Evolutionary conservation across 495 filamentous ascomycete genomes (phyloP), one percentile per base, ranked within the genome.

Genomic region (Penicillium turbatum): DNA sequence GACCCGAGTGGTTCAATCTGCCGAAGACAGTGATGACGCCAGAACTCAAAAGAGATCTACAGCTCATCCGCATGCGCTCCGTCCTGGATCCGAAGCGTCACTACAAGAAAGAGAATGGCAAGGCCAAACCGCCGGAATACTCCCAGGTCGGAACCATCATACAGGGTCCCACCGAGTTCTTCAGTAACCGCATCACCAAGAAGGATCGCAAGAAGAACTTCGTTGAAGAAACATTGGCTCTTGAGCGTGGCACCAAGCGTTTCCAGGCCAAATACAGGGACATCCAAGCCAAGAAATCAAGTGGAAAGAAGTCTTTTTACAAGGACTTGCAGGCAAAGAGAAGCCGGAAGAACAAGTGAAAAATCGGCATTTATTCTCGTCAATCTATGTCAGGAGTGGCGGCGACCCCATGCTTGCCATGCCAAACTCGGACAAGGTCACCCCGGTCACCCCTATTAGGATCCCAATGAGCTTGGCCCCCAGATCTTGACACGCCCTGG

Each of bases 191-290:
- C 17, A 78, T 97, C 32, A 79, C 81, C 27, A 93, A 91, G 67
- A 95, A 87, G 69, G 87, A 97, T 62, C 79, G 89, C 54, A 96
- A 95, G 75, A 82, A 80, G 57, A 96, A 89, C 3, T 88, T 98
- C 54, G 86, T 92, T n/a, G 89, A 95, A 51, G 90, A 97, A 62
- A 80, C 92, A 5, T 67, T 97, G 56, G 82, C 85, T 10, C 68
- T 75, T 31, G 86, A 92, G 62, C 72, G 74, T 11, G 64, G 74
- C 56, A 80, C 69, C 17, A 73, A 77, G 34, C 77, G 82, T 16
- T 89, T 90, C 66, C 84, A 84, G 71, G 73, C 72, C 21, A 91
- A 89, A 67, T 89, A 87, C 63, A 74, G 76, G 15, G 82, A 87
- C 24, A 81, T 92, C 24, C 86, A 89, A 62, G 66, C 56, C 27